These are phyloP conservation scores for Backusella sp. DNA, from an alignment of 192 early-diverging fungal genomes.

Conservation along the genomic window DNA sequence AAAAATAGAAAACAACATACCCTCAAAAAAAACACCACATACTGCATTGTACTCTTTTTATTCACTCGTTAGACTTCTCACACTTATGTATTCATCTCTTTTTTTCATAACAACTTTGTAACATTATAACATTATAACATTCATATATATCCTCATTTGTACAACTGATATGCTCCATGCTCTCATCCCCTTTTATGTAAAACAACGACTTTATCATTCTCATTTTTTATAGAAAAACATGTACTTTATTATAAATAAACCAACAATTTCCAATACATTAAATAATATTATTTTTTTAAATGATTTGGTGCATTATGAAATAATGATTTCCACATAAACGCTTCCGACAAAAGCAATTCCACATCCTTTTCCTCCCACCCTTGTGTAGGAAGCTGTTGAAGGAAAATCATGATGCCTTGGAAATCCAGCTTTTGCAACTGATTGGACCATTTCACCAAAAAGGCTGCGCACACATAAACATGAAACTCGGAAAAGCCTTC, in stretches of 20 bases:
- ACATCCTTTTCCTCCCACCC: conserved; percentile 91
- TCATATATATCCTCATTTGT: neutral
- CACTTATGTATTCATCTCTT: neutral
- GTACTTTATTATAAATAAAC: neutral
- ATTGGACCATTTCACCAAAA: conserved; percentile 94
- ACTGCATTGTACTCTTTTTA: neutral
- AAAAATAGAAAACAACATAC: neutral
- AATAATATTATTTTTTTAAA: conserved; percentile 39
- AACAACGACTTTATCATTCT: neutral
- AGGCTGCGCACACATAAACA: conserved; percentile 97
- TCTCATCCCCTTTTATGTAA: neutral
- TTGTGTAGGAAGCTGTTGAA: conserved; percentile 86
- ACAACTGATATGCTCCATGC: neutral
- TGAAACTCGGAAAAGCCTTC: conserved; percentile 97
- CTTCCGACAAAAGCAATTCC: conserved; percentile 91
- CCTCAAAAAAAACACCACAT: neutral
- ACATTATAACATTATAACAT: neutral
- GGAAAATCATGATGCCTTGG: conserved; percentile 89
- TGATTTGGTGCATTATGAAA: conserved; percentile 93
- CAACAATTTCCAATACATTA: neutral
- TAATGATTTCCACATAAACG: conserved; percentile 95
- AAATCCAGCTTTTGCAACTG: conserved; percentile 88
- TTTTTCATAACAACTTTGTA: conserved; percentile 3
- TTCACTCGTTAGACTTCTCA: neutral
- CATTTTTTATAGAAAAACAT: neutral